Evolutionary conservation across 768 basidiomycete genomes (phyloP).

Genomic region (Tricholoma sp.): DNA sequence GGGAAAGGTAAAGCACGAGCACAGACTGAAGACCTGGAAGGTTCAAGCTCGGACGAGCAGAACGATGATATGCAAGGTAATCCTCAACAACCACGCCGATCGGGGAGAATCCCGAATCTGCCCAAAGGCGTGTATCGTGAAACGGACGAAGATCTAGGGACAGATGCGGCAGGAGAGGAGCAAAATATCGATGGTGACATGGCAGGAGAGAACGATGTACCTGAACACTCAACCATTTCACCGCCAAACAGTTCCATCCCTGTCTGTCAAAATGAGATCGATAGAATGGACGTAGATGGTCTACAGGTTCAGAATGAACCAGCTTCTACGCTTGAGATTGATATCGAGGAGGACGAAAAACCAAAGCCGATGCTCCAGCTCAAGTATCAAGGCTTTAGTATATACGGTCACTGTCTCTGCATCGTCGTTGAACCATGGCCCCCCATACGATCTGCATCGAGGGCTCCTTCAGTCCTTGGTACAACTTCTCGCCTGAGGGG

Average conservation of each 20-base stretch:
- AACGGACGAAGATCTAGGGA: conserved; percentile 13
- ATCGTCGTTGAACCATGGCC: conserved; percentile 84
- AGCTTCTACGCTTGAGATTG: conserved; percentile 29
- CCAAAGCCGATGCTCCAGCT: conserved; percentile 67
- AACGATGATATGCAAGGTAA: conserved; percentile 4
- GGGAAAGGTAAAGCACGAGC: conserved; percentile 23
- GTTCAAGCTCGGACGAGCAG: conserved; percentile 12
- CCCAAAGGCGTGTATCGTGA: conserved; percentile 1
- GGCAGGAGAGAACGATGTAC: neutral
- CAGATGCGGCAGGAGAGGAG: conserved; percentile 13
- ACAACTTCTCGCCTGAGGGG: conserved; percentile 14
- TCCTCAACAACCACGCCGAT: neutral
- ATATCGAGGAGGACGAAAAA: conserved; percentile 67
- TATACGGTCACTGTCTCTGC: conserved; percentile 71
- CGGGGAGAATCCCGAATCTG: conserved; percentile 3
- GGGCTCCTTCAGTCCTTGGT: conserved; percentile 17
- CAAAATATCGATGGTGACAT: conserved; percentile 21
- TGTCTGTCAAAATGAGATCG: neutral
- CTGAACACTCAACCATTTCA: neutral
- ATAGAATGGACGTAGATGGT: conserved; percentile 5
- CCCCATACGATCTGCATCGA: conserved; percentile 34
- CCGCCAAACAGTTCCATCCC: neutral
- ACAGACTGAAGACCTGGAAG: conserved; percentile 17
- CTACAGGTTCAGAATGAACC: conserved; percentile 4
- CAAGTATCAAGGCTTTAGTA: conserved; percentile 64